These are phyloP conservation scores for Eucalyptus virginea DNA, from an alignment of 345 rosid species.

Conservation along the genomic window DNA sequence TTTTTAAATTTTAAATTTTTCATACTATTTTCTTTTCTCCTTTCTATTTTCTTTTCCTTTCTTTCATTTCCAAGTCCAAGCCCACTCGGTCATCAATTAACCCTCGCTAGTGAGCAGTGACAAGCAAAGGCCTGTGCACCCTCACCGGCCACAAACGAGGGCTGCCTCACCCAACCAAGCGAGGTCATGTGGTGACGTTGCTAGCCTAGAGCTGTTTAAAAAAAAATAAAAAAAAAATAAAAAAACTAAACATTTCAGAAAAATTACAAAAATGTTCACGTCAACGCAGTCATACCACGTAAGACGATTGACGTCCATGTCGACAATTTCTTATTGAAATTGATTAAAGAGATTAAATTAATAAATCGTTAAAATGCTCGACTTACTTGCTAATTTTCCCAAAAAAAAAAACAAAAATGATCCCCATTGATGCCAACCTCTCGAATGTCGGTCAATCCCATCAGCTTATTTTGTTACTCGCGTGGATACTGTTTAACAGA, in stretches of 20 bases:
- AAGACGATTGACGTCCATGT: rapidly evolving
- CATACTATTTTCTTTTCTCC: neutral
- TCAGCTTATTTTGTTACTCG: neutral
- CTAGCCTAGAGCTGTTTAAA: no score
- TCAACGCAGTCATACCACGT: rapidly evolving
- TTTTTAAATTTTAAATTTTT: no score
- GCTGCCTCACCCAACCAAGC: neutral
- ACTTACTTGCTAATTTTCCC: neutral
- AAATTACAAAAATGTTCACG: no score
- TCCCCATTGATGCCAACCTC: neutral
- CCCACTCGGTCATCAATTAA: neutral
- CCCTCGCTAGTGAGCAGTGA: neutral
- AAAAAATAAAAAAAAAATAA: no score
- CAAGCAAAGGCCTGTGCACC: rapidly evolving
- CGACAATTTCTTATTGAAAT: rapidly evolving
- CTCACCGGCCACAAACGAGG: neutral
- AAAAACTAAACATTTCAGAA: no score
- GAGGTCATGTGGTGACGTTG: rapidly evolving
- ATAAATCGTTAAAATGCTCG: neutral
- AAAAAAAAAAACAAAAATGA: rapidly evolving
- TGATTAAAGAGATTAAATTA: no score
- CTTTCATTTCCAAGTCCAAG: neutral
- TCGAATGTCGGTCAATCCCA: neutral
- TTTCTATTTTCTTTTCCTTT: neutral
- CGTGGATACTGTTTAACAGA: neutral